A percentile compares a stretch with the other conserved stretches of the same genome.
These are phyloP conservation scores for Suillus weaverae DNA, from an alignment of 768 basidiomycete genomes.

Conservation along the genomic window DNA sequence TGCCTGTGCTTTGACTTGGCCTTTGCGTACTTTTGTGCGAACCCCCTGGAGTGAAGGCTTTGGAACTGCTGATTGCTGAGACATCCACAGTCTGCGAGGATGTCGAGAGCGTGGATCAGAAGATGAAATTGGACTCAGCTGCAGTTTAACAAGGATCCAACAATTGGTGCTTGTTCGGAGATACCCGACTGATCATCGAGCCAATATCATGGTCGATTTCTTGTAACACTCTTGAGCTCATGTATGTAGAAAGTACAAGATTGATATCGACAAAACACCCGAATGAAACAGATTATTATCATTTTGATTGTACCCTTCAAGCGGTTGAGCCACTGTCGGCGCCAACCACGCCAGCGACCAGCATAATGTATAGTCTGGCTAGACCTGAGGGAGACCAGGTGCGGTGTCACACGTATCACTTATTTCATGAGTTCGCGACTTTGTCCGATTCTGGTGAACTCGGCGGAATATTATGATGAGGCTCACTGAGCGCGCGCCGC, in stretches of 20 bases:
- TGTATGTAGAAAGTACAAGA: background rate
- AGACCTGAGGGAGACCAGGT: background rate
- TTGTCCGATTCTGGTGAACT: background rate
- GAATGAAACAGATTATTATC: background rate
- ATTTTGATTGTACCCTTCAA: background rate
- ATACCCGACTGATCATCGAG: conserved; percentile 20
- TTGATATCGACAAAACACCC: background rate
- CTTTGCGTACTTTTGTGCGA: conserved; percentile 90
- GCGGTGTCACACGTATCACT: background rate
- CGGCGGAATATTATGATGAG: background rate
- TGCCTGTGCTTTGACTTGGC: conserved; percentile 87
- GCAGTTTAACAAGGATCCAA: background rate
- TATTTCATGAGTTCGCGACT: background rate
- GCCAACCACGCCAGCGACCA: background rate
- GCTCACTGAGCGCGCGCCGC: too few relatives aligned
- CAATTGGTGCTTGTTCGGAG: conserved; percentile 17
- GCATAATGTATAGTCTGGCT: too few relatives aligned
- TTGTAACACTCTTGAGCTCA: background rate
- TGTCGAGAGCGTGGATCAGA: conserved; percentile 30
- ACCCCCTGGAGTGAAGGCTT: conserved; percentile 94
- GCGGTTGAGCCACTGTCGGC: background rate
- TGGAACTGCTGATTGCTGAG: conserved; percentile 80
- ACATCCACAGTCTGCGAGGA: conserved; percentile 73
- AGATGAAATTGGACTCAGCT: background rate
- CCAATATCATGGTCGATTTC: background rate